phyloP scores from a whole-genome alignment of 495 filamentous ascomycete genomes.

The Neurospora cerealis region DNA sequence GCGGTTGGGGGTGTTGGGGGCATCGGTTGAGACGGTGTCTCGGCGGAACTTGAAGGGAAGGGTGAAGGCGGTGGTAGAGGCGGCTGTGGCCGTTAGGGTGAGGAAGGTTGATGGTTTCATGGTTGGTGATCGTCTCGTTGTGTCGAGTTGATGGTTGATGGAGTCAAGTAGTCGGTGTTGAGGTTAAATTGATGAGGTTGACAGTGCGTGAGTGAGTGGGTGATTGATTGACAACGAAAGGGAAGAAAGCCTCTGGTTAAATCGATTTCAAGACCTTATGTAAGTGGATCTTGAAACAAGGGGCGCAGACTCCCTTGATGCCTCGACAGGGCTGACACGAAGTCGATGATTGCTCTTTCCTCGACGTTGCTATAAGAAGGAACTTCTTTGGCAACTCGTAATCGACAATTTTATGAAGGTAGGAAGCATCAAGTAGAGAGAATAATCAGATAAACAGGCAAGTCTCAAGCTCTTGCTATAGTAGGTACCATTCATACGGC shows the following conservation, averaged over 20 bases:
- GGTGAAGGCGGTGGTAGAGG: not conserved
- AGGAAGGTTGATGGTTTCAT: constrained; percentile 9
- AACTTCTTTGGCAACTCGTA: not conserved
- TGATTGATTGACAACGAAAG: not conserved
- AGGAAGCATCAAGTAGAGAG: not conserved
- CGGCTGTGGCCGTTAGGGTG: not conserved
- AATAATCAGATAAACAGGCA: not conserved
- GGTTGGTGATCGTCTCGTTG: not conserved
- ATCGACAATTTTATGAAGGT: not conserved
- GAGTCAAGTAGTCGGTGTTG: not conserved
- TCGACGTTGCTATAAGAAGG: not conserved
- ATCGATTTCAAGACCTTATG: not conserved
- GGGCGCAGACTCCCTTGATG: not conserved
- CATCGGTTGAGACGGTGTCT: not conserved
- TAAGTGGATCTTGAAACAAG: not conserved
- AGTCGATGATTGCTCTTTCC: not conserved
- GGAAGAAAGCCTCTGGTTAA: not conserved
- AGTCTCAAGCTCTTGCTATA: not conserved
- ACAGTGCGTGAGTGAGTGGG: not conserved
- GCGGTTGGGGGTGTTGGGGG: not conserved
- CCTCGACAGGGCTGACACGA: not conserved
- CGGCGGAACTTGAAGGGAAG: not conserved
- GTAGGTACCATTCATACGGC: not conserved
- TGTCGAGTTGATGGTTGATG: not conserved
- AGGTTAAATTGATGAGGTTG: not conserved